phyloP scores from a whole-genome alignment of 768 basidiomycete genomes.

The Termitomyces sp. region DNA sequence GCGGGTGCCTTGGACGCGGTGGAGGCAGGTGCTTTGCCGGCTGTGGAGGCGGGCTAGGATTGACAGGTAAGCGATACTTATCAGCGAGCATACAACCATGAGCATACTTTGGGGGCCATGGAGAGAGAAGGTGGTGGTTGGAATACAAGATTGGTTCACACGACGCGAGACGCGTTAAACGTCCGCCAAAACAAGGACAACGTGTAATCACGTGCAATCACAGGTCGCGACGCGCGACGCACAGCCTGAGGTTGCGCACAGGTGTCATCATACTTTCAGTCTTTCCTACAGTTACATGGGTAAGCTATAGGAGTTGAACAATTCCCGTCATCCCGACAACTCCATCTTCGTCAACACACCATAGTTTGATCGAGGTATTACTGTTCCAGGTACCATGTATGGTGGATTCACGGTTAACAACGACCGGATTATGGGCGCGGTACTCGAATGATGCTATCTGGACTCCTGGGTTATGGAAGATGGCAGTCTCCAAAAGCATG shows the following conservation, averaged over 20 bases:
- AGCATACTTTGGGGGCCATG: slow-evolving; percentile 19
- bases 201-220: slow-evolving; percentile 12
- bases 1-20: slow-evolving; percentile 54
- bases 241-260: too few relatives aligned
- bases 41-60: slow-evolving; percentile 17
- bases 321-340: slow-evolving; percentile 69
- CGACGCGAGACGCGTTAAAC: slow-evolving; percentile 16
- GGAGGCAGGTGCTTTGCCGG: slow-evolving; percentile 19
- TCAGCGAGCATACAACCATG: neutral
- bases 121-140: slow-evolving; percentile 14
- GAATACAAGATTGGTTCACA: slow-evolving; percentile 10
- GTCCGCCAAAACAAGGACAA: slow-evolving; percentile 16
- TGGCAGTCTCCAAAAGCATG: slow-evolving; percentile 67
- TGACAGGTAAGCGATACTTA: neutral
- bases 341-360: slow-evolving; percentile 58
- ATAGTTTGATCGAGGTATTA: slow-evolving; percentile 42
- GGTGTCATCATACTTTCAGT: too few relatives aligned
- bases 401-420: slow-evolving; percentile 49
- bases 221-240: neutral
- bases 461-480: slow-evolving; percentile 46
- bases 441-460: slow-evolving; percentile 60
- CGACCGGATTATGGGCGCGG: slow-evolving; percentile 62
- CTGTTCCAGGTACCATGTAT: slow-evolving; percentile 47
- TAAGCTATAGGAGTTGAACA: slow-evolving; percentile 26
- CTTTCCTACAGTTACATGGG: neutral